Evolutionary conservation across 257 asterid species (phyloP).

Genomic region (Fraxinus pennsylvanica): DNA sequence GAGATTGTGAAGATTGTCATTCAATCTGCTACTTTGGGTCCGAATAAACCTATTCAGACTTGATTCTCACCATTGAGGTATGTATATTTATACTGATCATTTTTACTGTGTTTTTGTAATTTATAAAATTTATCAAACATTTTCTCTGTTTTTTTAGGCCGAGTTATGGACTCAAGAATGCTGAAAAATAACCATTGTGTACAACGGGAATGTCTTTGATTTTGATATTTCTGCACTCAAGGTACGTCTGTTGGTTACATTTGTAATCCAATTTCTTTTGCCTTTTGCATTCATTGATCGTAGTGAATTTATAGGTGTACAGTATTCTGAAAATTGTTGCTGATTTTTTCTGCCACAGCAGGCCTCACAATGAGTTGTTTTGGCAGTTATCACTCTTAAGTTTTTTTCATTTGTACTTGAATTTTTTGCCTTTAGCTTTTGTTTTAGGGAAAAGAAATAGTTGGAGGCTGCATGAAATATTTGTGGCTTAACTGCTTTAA

Average conservation of each 20-base stretch:
- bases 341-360: conserved; percentile 13
- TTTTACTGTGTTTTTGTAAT: no score
- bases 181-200: conserved; percentile 26
- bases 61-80: conserved; percentile 4
- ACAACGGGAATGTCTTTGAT: conserved; percentile 22
- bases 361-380: conserved; percentile 17
- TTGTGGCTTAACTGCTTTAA: neutral
- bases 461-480: conserved; percentile 26
- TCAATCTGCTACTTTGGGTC: neutral
- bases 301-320: no score
- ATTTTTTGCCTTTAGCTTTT: conserved; percentile 32
- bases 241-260: conserved; percentile 11
- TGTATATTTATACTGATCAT: neutral
- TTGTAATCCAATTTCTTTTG: no score
- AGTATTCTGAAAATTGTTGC: no score
- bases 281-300: no score
- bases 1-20: neutral
- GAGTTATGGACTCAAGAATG: neutral
- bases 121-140: neutral
- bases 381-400: conserved; percentile 19
- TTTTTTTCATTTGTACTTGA: conserved; percentile 13
- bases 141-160: neutral
- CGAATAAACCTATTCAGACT: neutral
- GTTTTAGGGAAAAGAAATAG: conserved; percentile 29
- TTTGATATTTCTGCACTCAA: conserved; percentile 16